Base-by-base conservation (phyloP, 23 red algal species). In the Cyanidiococcus yangmingshanensis region DNA sequence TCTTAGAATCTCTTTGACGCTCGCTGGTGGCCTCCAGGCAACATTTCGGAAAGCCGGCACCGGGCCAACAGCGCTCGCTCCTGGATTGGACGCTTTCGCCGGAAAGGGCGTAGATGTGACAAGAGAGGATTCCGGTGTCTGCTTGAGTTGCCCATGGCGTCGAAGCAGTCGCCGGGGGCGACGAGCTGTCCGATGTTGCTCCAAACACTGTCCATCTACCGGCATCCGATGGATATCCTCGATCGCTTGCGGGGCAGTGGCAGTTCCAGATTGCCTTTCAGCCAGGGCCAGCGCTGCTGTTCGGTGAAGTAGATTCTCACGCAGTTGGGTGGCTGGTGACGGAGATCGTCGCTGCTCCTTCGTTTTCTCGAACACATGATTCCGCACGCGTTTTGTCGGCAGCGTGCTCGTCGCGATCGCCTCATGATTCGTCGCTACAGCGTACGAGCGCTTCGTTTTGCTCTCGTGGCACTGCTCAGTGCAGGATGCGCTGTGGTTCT, bases 1-100 rank as follows among this genome's bases (percentile, higher is more conserved):
- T 17, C 75, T 57, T 1, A 98, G 51, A 21, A 98, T 82, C 32
- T 54, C 76, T 68, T 98, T 98, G 17, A 98, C 85, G 76, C 91
- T 88, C 0, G 85, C 90, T 40, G 85, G 82, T 29, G 71, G 39
- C 58, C 76, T 39, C 82, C 78, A 90, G n/a, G n/a, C n/a, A n/a
- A n/a, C n/a, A n/a, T n/a, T n/a, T n/a, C n/a, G n/a, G n/a, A n/a
- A n/a, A 0, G 74, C 35, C 1, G 50, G 26, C 32, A 54, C 12
- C 21, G 45, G 45, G 21, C 7, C 12, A 7, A 21, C 7, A 54
- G 45, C 45, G 45, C 45, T 54, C 45, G 21, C 45, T 7, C 12
- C 21, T 15, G 45, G 45, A 54, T 54, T 21, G 12, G 21, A 54
- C 7, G 12, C 45, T 54, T 21, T 21, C 21, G 45, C 7, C 45